Base-by-base conservation (phyloP, 495 filamentous ascomycete species). In the Ascodesmis nigricans region DNA sequence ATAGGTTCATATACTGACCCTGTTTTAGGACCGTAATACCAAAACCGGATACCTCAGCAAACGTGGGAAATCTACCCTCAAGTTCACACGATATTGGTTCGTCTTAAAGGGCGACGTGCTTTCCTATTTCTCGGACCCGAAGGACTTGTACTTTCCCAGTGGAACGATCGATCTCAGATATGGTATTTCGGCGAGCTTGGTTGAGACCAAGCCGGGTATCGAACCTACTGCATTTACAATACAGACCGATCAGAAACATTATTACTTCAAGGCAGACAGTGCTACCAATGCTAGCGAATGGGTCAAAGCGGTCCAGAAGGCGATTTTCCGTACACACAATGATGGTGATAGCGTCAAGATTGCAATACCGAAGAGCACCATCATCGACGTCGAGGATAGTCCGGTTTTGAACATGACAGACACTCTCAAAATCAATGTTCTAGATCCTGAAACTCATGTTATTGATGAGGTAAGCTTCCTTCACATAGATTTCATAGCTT, bases 301-400 rank as follows among this genome's bases (percentile, higher is more conserved):
- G 87, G 84, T 95, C 25, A 90, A 87, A 53, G 66, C 78, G 24
- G 60, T 97, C 15, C 87, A 92, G 43, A 76, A 84, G 35, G 81
- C 92, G 37, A 93, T 97, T 27, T 95, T 95, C 47, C 66, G 83
- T 32, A 82, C 82, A 0, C 81, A 84, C 54, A 97, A 97, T 47
- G 90, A 92, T 32, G 83, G 87, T 5, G 83, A 93, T 46, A 91
- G 83, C 48, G 78, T 97, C 50, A 97, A 97, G 58, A 83, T 97
- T 13, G 84, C 75, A 2, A 62, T 95, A 11, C 83, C 84, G 4
- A 73, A 90, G 13, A 67, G 73, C 29, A 91, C 84, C 45, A 65
- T 95, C 10, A 75, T 95, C 36, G 84, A 91, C 44, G 66, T 95
- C 32, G 90, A 97, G 53, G 77, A 92, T 43, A 84, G 73, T 34